phyloP scores from a whole-genome alignment of 129 eudicot genomes.

The Saussurea involucrata region DNA sequence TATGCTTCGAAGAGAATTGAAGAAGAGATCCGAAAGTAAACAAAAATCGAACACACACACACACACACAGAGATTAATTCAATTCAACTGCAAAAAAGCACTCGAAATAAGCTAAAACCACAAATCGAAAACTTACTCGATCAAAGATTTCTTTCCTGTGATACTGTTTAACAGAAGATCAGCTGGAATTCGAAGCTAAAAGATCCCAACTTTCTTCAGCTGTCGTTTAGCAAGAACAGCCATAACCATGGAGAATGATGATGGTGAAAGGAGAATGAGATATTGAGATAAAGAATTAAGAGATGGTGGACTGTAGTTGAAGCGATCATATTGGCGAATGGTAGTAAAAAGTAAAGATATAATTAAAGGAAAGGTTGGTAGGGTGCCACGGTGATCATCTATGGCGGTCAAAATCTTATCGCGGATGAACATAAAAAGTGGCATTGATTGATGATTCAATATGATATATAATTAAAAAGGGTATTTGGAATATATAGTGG shows the following conservation, averaged over 20 bases:
- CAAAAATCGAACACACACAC: background rate
- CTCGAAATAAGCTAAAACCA: background rate
- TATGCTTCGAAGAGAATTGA: background rate
- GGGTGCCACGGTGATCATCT: slow-evolving; percentile 40
- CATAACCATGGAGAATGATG: background rate
- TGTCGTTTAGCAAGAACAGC: background rate
- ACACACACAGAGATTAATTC: too few relatives aligned
- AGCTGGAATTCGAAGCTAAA: slow-evolving; percentile 10
- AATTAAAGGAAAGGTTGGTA: slow-evolving; percentile 49
- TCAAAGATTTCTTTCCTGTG: background rate
- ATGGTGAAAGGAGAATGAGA: background rate
- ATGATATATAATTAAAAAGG: background rate
- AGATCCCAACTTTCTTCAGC: background rate
- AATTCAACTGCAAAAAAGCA: background rate
- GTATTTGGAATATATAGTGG: background rate
- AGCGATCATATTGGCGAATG: slow-evolving; percentile 30
- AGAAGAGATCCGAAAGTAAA: background rate
- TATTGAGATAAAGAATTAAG: slow-evolving; percentile 19
- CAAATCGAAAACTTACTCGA: slow-evolving; percentile 27
- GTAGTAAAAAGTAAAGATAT: slow-evolving; percentile 24
- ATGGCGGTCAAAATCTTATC: slow-evolving; percentile 39
- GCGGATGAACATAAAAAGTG: slow-evolving; percentile 7
- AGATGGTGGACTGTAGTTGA: slow-evolving; percentile 22
- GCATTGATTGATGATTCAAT: background rate
- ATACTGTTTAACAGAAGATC: background rate